Conservation (phyloP, 1,284 basidiomycete species). For the Baeospora myosura region DNA sequence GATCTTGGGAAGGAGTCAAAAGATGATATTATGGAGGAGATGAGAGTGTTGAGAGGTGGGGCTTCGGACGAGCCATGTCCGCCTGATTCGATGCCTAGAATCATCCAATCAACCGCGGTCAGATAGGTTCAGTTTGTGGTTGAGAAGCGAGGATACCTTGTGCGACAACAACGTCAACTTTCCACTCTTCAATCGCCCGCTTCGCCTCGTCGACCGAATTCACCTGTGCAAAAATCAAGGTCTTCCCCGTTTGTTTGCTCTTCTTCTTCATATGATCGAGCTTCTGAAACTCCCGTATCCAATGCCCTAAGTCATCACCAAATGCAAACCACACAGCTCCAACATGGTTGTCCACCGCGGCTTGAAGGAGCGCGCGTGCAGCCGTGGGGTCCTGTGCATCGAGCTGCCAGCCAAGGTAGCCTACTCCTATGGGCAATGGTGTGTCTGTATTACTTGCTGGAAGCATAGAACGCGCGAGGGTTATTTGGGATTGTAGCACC, state of each 20-base stretch:
- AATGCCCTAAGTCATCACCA: constrained; percentile 48
- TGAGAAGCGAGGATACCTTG: constrained; percentile 46
- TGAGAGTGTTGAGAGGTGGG: constrained; percentile 46
- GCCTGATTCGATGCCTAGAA: constrained; percentile 63
- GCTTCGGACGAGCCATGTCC: constrained; percentile 58
- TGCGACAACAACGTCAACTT: constrained; percentile 64
- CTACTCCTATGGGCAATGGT: constrained; percentile 60
- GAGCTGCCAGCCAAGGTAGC: constrained; percentile 66
- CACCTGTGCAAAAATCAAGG: constrained; percentile 57
- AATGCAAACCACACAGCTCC: constrained; percentile 69
- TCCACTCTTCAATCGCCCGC: constrained; percentile 50
- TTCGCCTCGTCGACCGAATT: constrained; percentile 51
- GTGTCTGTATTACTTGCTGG: constrained; percentile 21
- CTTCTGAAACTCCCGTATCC: constrained; percentile 53
- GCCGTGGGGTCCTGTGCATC: constrained; percentile 30
- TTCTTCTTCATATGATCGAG: constrained; percentile 37
- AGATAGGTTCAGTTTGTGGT: background rate
- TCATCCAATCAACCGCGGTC: background rate
- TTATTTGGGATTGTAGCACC: constrained; percentile 40
- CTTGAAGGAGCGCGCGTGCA: constrained; percentile 33
- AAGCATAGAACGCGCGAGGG: constrained; percentile 36
- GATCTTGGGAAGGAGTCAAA: constrained; percentile 55
- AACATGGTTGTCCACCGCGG: constrained; percentile 49
- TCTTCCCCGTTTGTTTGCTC: constrained; percentile 33
- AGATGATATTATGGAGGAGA: too few relatives aligned